Evolutionary conservation across 2,329 filamentous ascomycete species (phyloP), one percentile per base, ranked within the genome.

Genomic region (Emericellopsis atlantica): DNA sequence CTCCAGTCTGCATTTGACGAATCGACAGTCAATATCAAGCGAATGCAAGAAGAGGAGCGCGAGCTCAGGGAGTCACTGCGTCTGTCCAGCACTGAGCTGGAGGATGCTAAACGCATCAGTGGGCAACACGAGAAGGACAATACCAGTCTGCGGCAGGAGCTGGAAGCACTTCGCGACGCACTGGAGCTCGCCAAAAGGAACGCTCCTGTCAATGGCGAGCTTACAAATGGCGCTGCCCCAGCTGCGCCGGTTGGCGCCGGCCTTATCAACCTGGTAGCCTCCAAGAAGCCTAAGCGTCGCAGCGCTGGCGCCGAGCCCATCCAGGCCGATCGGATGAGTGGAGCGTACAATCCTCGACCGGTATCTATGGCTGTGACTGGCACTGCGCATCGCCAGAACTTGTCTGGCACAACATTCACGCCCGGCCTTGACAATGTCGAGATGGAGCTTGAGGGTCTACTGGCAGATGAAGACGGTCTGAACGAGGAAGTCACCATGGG

Each of bases 401-500:
- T 86, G 40, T 82, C 81, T 40, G 82, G 81, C 41, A 79, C 83
- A 32, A 82, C 82, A 4, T 92, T 92, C 57, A 78, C 83, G 45
- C 83, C 87, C 42, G 79, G 82, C 44, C 70, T 84, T 44, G 92
- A 98, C 59, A 93, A 85, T 54, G 86, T 96, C 52, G 92, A 98
- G 66, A 78, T 88, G 60, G 93, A 98, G 65, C 76, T 98, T 44
- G 90, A 96, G 66, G 84, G 83, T 49, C 76, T 98, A 41, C 79
- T 98, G 48, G 88, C 89, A 36, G 90, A 96, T 55, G 92, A 98
- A 62, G 89, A 96, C 52, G 86, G 84, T 45, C 72, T 98, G 49
- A 96, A 98, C 53, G 89, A 96, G 52, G 92, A 98, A 66, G 88
- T 98, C 39, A 92, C 89, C 1, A 84, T 95, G 74, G 92, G 92